Conservation (phyloP, 2,329 filamentous ascomycete genomes). For the Aureobasidium pullulans region DNA sequence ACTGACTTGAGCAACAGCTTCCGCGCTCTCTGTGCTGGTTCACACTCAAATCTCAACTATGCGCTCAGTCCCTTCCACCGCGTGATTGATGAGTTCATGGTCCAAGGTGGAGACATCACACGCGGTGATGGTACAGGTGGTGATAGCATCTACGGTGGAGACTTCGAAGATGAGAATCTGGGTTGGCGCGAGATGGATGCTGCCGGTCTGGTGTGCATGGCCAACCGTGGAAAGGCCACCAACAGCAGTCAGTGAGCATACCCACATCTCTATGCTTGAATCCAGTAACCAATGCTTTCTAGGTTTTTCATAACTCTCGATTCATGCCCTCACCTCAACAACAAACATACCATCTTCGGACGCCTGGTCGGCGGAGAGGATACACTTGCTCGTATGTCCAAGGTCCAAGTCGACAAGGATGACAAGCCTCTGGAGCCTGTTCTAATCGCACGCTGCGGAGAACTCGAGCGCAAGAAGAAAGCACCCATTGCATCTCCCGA, state of each 20-base stretch:
- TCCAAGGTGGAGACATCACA: conserved; percentile 37
- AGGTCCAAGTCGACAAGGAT: conserved; percentile 30
- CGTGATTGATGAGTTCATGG: conserved; percentile 39
- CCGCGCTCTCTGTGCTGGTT: conserved; percentile 36
- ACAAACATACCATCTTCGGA: conserved; percentile 37
- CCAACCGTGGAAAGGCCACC: conserved; percentile 33
- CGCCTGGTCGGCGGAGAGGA: conserved; percentile 31
- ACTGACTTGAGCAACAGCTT: conserved; percentile 29
- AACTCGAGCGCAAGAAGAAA: conserved; percentile 30
- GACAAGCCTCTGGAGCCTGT: conserved; percentile 31
- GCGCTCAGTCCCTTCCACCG: conserved; percentile 33
- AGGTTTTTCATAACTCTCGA: conserved; percentile 38
- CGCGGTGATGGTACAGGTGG: conserved; percentile 35
- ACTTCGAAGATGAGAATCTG: conserved; percentile 37
- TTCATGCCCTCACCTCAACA: conserved; percentile 32
- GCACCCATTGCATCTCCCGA: background rate
- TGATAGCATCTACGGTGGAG: conserved; percentile 32
- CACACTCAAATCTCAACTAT: conserved; percentile 32
- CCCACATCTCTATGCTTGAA: background rate
- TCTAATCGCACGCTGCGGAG: conserved; percentile 32
- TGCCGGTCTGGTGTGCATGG: conserved; percentile 34
- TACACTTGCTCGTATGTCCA: conserved; percentile 28
- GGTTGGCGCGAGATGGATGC: conserved; percentile 35
- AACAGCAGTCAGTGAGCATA: conserved; percentile 33
- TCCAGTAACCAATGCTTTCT: background rate